Conservation (phyloP, 2,329 filamentous ascomycete species). For the Camillea tinctor region DNA sequence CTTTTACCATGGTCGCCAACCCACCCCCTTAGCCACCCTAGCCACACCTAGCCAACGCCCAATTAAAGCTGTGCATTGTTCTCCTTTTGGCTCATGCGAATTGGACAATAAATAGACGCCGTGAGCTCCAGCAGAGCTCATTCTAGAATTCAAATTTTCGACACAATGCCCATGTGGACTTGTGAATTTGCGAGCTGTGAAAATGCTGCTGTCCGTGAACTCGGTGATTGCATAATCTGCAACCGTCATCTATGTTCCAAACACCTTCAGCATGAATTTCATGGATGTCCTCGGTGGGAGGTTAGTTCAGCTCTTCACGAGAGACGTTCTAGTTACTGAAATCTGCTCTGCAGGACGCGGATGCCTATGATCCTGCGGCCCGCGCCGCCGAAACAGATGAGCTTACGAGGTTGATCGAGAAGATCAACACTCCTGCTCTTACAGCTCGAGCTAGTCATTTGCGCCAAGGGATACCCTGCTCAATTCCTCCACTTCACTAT, state of each 20-base stretch:
- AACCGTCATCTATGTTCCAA: constrained; percentile 37
- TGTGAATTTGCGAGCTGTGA: constrained; percentile 26
- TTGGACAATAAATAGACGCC: too few species aligned
- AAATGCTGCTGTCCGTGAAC: constrained; percentile 34
- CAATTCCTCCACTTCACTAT: constrained; percentile 37
- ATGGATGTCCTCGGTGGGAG: constrained; percentile 38
- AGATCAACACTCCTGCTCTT: constrained; percentile 38
- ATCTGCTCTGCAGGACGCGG: constrained; percentile 31
- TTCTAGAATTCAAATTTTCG: too few species aligned
- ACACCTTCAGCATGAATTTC: constrained; percentile 33
- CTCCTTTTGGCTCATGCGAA: too few species aligned
- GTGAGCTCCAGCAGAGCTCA: too few species aligned
- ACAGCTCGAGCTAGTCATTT: constrained; percentile 35
- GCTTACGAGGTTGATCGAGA: constrained; percentile 33
- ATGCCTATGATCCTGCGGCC: constrained; percentile 34
- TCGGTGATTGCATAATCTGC: constrained; percentile 40
- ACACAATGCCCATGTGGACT: too few species aligned
- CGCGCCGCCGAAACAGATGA: constrained; percentile 35
- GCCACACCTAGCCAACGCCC: too few species aligned
- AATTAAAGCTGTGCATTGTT: too few species aligned
- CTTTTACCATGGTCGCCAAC: too few species aligned
- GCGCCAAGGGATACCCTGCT: constrained; percentile 36
- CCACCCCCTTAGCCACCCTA: too few species aligned
- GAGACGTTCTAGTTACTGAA: constrained; percentile 11
- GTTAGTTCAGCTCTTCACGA: constrained; percentile 27